A percentile compares a stretch with the other conserved stretches of the same genome.
phyloP scores from a whole-genome alignment of 2,329 filamentous ascomycete species.

The Pseudocercospora musae region DNA sequence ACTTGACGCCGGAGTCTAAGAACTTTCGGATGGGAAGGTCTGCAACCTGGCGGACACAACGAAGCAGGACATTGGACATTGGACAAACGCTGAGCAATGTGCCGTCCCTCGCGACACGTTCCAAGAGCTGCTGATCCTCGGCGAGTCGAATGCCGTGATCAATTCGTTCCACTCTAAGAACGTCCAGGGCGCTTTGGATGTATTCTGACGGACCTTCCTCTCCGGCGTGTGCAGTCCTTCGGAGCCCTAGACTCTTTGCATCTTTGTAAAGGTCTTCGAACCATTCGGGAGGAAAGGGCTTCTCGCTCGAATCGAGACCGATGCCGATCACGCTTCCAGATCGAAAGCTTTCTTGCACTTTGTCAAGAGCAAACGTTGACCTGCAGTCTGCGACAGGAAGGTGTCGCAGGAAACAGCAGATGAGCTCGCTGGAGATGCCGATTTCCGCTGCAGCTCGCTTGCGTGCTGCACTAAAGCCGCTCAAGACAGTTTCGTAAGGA shows the following conservation, averaged over 20 bases:
- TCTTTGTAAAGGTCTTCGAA: constrained; percentile 62
- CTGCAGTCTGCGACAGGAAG: constrained; percentile 59
- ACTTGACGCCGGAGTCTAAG: constrained; percentile 61
- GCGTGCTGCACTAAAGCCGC: constrained; percentile 61
- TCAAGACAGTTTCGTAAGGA: constrained; percentile 60
- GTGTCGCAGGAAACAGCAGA: constrained; percentile 71
- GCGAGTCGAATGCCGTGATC: constrained; percentile 70
- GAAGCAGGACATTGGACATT: constrained; percentile 65
- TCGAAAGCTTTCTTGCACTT: constrained; percentile 45
- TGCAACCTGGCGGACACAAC: constrained; percentile 52
- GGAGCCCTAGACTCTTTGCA: constrained; percentile 53
- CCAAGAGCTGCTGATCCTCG: constrained; percentile 58
- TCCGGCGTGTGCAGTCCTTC: constrained; percentile 70
- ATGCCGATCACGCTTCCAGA: constrained; percentile 55
- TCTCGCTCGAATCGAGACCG: constrained; percentile 63
- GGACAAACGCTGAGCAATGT: constrained; percentile 70
- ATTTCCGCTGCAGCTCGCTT: constrained; percentile 59
- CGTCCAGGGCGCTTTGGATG: constrained; percentile 61
- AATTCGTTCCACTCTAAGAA: constrained; percentile 62
- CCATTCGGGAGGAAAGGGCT: constrained; percentile 44
- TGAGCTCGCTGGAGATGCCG: constrained; percentile 63
- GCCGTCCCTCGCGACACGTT: constrained; percentile 54
- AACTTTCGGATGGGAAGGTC: constrained; percentile 62
- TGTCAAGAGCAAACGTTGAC: constrained; percentile 43
- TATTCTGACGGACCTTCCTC: constrained; percentile 70